Evolutionary conservation across 257 asterid genomes (phyloP).

Genomic region (Avicennia marina): DNA sequence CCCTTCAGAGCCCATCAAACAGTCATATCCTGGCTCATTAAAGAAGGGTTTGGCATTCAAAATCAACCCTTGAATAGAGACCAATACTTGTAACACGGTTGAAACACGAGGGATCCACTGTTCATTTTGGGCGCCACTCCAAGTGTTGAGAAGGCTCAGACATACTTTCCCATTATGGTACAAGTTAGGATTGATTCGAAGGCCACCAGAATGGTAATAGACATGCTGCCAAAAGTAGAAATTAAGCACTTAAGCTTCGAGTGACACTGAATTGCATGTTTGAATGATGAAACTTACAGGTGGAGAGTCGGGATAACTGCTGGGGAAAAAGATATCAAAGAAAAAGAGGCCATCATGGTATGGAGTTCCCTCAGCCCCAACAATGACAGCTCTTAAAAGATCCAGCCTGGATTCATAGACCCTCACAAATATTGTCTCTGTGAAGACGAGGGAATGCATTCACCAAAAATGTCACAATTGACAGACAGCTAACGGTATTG

Average conservation of each 20-base stretch:
- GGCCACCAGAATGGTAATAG: conserved; percentile 84
- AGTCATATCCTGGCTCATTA: conserved; percentile 88
- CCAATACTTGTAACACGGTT: conserved; percentile 86
- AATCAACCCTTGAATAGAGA: conserved; percentile 92
- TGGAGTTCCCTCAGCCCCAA: conserved; percentile 98
- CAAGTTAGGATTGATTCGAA: conserved; percentile 83
- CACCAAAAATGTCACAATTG: neutral
- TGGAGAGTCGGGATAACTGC: conserved; percentile 69
- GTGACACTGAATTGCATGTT: neutral
- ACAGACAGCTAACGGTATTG: neutral
- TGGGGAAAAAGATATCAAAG: conserved; percentile 83
- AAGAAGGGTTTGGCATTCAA: conserved; percentile 84
- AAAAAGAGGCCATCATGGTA: conserved; percentile 94
- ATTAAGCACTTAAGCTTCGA: neutral
- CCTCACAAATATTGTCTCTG: conserved; percentile 83
- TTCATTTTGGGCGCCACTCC: conserved; percentile 69
- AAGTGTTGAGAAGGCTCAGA: conserved; percentile 87
- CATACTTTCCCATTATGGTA: conserved; percentile 83
- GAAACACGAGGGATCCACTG: conserved; percentile 74
- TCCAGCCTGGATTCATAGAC: conserved; percentile 91
- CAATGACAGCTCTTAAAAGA: conserved; percentile 82
- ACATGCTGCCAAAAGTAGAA: conserved; percentile 50
- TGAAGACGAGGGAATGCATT: neutral
- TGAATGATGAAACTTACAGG: conserved; percentile 51
- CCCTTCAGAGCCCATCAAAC: conserved; percentile 26